Evolutionary conservation across 2,329 filamentous ascomycete genomes (phyloP), one percentile per base, ranked within the genome.

Genomic region (Epichloe sibirici): DNA sequence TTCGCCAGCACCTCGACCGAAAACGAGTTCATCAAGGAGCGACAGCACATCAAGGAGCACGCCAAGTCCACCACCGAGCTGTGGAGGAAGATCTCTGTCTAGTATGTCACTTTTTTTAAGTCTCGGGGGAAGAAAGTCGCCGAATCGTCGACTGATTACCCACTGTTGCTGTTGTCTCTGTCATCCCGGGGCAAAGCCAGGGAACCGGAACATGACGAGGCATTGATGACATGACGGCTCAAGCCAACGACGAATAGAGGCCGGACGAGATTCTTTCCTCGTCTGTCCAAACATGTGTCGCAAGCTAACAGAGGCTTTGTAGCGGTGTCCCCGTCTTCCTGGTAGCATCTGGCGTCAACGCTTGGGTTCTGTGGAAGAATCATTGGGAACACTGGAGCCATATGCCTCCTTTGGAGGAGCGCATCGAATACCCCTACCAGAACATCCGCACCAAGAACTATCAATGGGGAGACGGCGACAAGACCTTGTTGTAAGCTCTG

Each of bases 381-480:
- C 93, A 98, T 74, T 97, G 91, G 91, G 88, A 94, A 74, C 93
- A 98, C 79, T 89, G 86, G 82, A 74, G 71, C 51, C 91, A 97
- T 75, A 74, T 88, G 71, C 82, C 86, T 56, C 87, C 93, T 60
- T 77, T 91, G 62, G 89, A 95, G 77, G 93, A 98, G 76, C 86
- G 88, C 67, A 74, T 79, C 65, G 88, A 97, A 77, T 98, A 97
- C 74, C 76, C 90, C 55, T 98, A 95, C 83, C 88, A 95, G 82
- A 98, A 98, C 80, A 87, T 98, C 71, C 87, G 93, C 69, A 81
- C 82, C 70, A 96, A 93, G 85, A 96, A 95, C 82, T 98, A 74
- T 79, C 83, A 82, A 66, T 98, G 87, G 87, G 90, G 91, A 61
- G 78, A 97, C 67, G 93, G 93, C 67, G 93, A 98, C 76, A 93